Conservation (phyloP, 441 rosid species). For the Francoa sonchifolia region DNA sequence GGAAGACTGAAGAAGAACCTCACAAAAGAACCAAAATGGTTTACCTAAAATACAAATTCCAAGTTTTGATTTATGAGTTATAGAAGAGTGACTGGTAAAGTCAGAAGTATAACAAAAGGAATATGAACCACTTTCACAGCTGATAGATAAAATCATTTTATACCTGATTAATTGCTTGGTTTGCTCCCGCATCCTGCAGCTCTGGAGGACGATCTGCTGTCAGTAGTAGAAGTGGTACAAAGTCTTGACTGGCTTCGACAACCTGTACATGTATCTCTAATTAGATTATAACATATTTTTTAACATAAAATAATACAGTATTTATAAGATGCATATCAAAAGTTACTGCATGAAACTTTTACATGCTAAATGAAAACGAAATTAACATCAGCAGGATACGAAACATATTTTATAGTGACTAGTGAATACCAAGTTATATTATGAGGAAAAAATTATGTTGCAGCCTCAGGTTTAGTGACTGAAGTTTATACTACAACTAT, state of each 20-base stretch:
- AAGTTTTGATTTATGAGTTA: conserved; percentile 3
- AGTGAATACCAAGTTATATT: too few species aligned
- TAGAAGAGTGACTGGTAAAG: neutral
- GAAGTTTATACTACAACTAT: too few species aligned
- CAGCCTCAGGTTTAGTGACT: too few species aligned
- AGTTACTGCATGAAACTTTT: conserved; percentile 2
- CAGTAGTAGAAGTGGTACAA: conserved; percentile 70
- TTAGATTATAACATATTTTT: neutral
- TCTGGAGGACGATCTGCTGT: conserved; percentile 99
- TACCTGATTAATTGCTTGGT: conserved; percentile 94
- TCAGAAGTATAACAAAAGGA: too few species aligned
- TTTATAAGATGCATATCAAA: conserved; percentile 1
- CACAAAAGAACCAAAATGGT: conserved; percentile 87
- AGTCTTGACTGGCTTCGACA: conserved; percentile 97
- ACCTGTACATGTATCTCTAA: conserved; percentile 39
- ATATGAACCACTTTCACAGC: too few species aligned
- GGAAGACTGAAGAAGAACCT: conserved; percentile 92
- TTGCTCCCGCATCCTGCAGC: conserved; percentile 86
- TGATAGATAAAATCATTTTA: too few species aligned
- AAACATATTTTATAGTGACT: too few species aligned
- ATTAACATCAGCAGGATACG: too few species aligned
- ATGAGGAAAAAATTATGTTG: too few species aligned
- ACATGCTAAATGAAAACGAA: neutral
- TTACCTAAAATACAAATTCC: conserved; percentile 40
- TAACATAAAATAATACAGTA: too few species aligned